Evolutionary conservation across 305 asterid species (phyloP).

Genomic region (Solanum hybrid): DNA sequence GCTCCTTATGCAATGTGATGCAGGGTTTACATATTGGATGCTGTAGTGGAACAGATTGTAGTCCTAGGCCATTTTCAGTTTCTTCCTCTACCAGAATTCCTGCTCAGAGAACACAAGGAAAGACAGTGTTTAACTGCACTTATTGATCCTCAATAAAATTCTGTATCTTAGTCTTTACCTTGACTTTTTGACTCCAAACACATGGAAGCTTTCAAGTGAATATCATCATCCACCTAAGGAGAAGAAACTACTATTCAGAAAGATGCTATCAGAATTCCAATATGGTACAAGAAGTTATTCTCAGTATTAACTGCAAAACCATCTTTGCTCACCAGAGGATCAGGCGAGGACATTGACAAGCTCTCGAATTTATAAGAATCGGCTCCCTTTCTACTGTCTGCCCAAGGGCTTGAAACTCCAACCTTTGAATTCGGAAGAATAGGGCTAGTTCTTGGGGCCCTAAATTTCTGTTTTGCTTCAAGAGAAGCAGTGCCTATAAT

Average conservation of each 20-base stretch:
- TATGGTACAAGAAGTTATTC: not conserved
- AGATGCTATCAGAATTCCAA: not conserved
- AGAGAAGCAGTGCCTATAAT: constrained; percentile 70
- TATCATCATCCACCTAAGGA: constrained; percentile 32
- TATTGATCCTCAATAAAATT: not conserved
- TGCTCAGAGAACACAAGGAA: constrained; percentile 11
- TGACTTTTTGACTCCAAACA: constrained; percentile 21
- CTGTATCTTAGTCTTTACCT: constrained; percentile 27
- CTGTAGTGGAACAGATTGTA: constrained; percentile 16
- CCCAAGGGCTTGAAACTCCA: constrained; percentile 22
- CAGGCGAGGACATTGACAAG: constrained; percentile 9
- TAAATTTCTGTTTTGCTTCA: constrained; percentile 79
- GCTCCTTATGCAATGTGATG: constrained; percentile 39
- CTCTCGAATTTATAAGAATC: constrained; percentile 9
- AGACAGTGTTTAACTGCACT: not conserved
- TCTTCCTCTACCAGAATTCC: constrained; percentile 21
- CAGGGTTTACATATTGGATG: constrained; percentile 54
- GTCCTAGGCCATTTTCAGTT: constrained; percentile 14
- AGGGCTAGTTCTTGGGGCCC: constrained; percentile 52
- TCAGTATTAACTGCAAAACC: constrained; percentile 2
- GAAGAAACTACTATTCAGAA: not conserved
- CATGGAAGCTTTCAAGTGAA: constrained; percentile 20
- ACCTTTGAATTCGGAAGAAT: constrained; percentile 24
- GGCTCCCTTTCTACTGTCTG: constrained; percentile 21
- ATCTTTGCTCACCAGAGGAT: constrained; percentile 5